Base-by-base conservation (phyloP, 1,284 basidiomycete genomes). In the Cutaneotrichosporon daszewskae region DNA sequence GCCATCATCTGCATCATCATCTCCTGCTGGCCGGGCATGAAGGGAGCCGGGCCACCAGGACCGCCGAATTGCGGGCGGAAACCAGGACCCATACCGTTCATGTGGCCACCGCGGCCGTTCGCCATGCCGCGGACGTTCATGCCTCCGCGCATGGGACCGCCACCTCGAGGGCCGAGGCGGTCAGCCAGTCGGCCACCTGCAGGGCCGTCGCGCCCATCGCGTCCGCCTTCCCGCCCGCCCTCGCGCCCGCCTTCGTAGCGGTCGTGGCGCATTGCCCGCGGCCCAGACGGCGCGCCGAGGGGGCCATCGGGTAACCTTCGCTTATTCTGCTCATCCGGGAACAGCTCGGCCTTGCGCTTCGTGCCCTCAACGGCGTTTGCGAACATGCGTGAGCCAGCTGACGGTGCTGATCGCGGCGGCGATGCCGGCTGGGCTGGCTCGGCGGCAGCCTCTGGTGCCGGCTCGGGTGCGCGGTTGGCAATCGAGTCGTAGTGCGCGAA, bases 1-100 rank as follows among this genome's bases (percentile, higher is more conserved):
- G 66, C 67, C 67, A 72, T 69, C 64, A 73, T 71, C 50, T 69
- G 68, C 49, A 69, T 69, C 62, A 73, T 68, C 66, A 69, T 69
- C 49, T 67, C 63, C 49, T 69, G 60, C 43, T 67, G 64, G 7
- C 58, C 60, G 4, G 58, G 64, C 24, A 54, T 54, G 50, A 60
- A 59, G 29, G 24, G 16, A 12, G 32, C 43, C 36, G 36, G 37
- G 29, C 32, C 37, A 45, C 33, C 43, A 16, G 38, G 42, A 41
- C 37, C 40, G 27, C 33, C 32, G 36, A 37, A 33, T 13, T 17
- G 33, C 5, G 40, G 40, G 13, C 40, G 26, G 23, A 28, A 28
- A 5, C 42, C 37, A 14, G 44, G 46, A n/a, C 53, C 49, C 34
- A 53, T 54, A 18, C 39, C 39, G 28, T 43, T 40, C 42, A 41